These are phyloP conservation scores for Cyathus striatus DNA, from an alignment of 768 basidiomycete species.

Conservation along the genomic window DNA sequence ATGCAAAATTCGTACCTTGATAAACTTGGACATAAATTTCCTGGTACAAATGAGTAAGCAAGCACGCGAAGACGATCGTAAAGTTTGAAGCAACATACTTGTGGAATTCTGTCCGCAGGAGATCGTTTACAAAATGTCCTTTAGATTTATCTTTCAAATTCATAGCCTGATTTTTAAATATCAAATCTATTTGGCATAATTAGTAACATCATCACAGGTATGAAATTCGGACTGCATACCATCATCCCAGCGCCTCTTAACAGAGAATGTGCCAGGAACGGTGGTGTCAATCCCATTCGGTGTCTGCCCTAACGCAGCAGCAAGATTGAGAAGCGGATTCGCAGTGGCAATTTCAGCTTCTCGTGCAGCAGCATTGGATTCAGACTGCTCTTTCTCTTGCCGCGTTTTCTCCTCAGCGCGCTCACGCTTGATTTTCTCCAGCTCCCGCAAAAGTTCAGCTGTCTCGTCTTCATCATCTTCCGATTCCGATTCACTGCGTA, in stretches of 20 bases:
- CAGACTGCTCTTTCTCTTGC: constrained; percentile 72
- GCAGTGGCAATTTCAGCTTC: constrained; percentile 82
- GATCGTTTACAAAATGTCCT: constrained; percentile 92
- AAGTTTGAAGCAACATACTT: constrained; percentile 53
- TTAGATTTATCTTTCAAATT: constrained; percentile 53
- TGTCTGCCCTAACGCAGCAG: constrained; percentile 80
- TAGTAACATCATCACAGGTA: constrained; percentile 2
- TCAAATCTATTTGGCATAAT: constrained; percentile 57
- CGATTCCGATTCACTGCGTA: constrained; percentile 25
- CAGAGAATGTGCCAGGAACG: constrained; percentile 79
- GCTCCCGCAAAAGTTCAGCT: constrained; percentile 87
- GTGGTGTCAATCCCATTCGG: constrained; percentile 68
- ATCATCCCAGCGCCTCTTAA: constrained; percentile 94
- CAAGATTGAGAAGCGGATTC: constrained; percentile 88
- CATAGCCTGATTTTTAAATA: constrained; percentile 98
- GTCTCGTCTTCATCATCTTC: constrained; percentile 83
- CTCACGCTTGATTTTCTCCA: constrained; percentile 98
- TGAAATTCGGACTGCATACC: constrained; percentile 29
- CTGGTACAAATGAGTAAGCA: constrained; percentile 30
- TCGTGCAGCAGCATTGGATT: constrained; percentile 49
- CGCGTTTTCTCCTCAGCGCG: constrained; percentile 89
- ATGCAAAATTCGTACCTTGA: constrained; percentile 50
- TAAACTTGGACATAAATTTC: constrained; percentile 91
- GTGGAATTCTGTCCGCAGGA: constrained; percentile 91
- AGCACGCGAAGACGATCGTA: constrained; percentile 3